A percentile compares a stretch with the other conserved stretches of the same genome.
phyloP scores from a whole-genome alignment of 1,284 basidiomycete species.

The Cutaneotrichosporon spelunceum region DNA sequence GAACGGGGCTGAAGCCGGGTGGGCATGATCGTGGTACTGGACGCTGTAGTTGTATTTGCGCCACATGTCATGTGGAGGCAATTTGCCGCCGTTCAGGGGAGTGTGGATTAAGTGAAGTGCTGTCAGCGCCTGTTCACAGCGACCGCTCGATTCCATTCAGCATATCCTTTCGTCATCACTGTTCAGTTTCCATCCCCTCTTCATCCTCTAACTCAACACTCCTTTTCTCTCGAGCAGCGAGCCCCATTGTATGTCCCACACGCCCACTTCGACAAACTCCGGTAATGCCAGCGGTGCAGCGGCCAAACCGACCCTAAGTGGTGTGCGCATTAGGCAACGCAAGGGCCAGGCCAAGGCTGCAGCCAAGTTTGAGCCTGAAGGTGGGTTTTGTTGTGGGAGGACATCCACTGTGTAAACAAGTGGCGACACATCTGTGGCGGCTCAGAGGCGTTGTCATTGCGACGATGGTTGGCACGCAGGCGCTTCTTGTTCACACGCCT shows the following conservation, averaged over 20 bases:
- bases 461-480: background rate
- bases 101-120: background rate
- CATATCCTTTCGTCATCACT: background rate
- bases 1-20: no score
- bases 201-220: background rate
- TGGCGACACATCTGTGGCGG: background rate
- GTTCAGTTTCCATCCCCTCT: slow-evolving; percentile 5
- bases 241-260: slow-evolving; percentile 50
- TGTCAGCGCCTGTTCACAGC: background rate
- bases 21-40: no score
- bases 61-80: slow-evolving; percentile 1
- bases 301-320: slow-evolving; percentile 53
- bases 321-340: slow-evolving; percentile 55
- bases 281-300: slow-evolving; percentile 46
- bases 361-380: slow-evolving; percentile 58
- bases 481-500: background rate
- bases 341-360: slow-evolving; percentile 54
- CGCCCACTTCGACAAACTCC: slow-evolving; percentile 43
- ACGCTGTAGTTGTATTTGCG: no score
- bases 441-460: background rate
- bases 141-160: background rate
- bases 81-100: background rate
- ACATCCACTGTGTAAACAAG: background rate
- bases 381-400: slow-evolving; percentile 37
- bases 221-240: slow-evolving; percentile 3